Evolutionary conservation across 768 basidiomycete species (phyloP), one percentile per base, ranked within the genome.

Genomic region (Auricularia auricula-judae): DNA sequence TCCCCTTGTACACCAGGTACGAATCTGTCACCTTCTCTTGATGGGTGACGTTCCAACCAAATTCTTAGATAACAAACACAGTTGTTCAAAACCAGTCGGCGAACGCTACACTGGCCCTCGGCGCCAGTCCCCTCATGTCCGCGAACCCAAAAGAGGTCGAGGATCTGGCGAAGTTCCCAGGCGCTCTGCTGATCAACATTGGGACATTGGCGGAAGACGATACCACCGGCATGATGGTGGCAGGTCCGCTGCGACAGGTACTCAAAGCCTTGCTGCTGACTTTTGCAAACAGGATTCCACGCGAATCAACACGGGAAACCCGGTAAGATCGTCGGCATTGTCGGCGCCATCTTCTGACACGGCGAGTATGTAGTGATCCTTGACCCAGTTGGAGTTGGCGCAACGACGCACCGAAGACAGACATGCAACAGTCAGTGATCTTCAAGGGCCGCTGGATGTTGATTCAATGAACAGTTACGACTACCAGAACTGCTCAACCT

Each of bases 121-220:
- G 90, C 18, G 93, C 86, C 14, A 93, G 91, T 65, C 95, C 95
- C 0, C 94, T 98, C 71, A 98, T 98, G 95, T 90, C 94, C 2
- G 87, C 89, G 21, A 85, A 87, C 29, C 81, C 87, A 0, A 79
- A 82, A 65, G 95, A 98, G 72, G 93, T 93, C 81, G 81, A 83
- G 34, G 90, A 95, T 66, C 79, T 98, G 21, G 79, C 84, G 63
- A 76, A 77, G 39, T 81, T 86, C 59, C 82, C 82, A 56, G 84
- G 85, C 16, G 86, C 85, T 1, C 78, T 95, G 18, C 79, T 98
- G 3, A 78, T 97, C 66, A 97, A 98, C 73, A 89, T 95, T 65
- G 95, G 95, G 43, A 93, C 92, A 2, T 74, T 93, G 71, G 75
- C 74, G 34, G 47, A 51, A 18, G 80, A 79, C 12, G 81, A 85